Evolutionary conservation across 139 green algal genomes (phyloP), one percentile per base, ranked within the genome.

Genomic region (Astrephomene gubernaculifera): DNA sequence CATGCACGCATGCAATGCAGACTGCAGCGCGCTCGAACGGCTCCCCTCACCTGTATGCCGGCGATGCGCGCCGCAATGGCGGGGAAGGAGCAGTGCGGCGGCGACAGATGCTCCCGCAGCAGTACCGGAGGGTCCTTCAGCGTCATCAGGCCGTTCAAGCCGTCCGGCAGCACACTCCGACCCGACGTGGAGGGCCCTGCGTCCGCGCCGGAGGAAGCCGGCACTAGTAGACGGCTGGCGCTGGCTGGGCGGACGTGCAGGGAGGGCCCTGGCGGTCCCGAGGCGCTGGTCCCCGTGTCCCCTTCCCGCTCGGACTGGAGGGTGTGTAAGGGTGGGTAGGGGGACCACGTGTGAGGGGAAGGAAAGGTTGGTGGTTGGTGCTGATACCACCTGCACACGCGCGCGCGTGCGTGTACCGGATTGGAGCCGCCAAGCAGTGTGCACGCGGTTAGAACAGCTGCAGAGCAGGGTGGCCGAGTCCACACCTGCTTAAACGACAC

Each of bases 61-160:
- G 25, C 25, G 31, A 83, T 83, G 61, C 61, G 76, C 4, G 76
- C 76, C 14, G 76, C 61, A 36, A 83, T 83, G 61, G 76, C 36
- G 4, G 76, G 41, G 63, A 65, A 83, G n/a, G 27, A 31, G 61
- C 76, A 83, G 0, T 61, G 61, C 43, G 76, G 76, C 60, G 43
- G 76, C 76, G 39, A 61, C 76, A 83, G 61, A 29, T 73, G 39
- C 60, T 83, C 76, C 41, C 76, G 5, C 76, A 83, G n/a, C 41
- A 83, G 44, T 43, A 83, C 76, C 0, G 76, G 76, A 7, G 76
- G 76, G 61, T 83, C 76, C 29, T 64, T 68, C 0, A 64, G 31
- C 49, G 76, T 41, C 61, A 64, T 63, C 14, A 83, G 60, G 14
- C 19, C 65, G 0, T n/a, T 41, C 9, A 83, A 43, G 49, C 61